Evolutionary conservation across 2,329 filamentous ascomycete species (phyloP), one percentile per base, ranked within the genome.

Genomic region (Xylaria sp.): DNA sequence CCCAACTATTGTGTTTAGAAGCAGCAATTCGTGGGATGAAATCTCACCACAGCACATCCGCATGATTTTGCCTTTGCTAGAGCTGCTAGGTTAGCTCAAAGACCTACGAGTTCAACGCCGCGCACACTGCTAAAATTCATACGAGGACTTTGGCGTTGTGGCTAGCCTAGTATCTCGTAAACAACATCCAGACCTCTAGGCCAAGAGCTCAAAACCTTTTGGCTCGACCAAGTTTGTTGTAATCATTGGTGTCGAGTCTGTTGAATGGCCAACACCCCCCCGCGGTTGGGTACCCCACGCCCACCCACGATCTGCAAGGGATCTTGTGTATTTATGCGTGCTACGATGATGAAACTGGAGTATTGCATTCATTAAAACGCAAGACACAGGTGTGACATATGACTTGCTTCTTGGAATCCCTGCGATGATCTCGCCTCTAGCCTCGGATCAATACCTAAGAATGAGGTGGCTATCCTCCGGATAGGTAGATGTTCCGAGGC

Each of bases 291-390:
- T 34, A 34, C 29, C 16, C 29, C 29, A 13, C 29, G 29, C 29
- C 29, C 11, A 34, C 29, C 29, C 16, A 11, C 11, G 29, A 34
- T 13, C 11, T 34, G 29, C 29, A 34, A 13, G 11, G 4, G 29
- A 34, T 34, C 29, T 34, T 7, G 29, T 7, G 29, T 34, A 34
- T 7, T 34, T 13, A 34, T 34, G 43, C 38, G 42, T 34, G 43
- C 38, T 20, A 46, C 38, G 17, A 40, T 17, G 48, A 51, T 51
- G 48, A 51, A 51, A 51, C 48, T 16, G 37, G 20, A 41, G 42
- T 51, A 43, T 51, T 39, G 46, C 48, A 41, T 22, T 17, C 29
- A n/a, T 40, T 26, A 17, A 24, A 20, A n/a, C 19, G 41, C 21
- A 9, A 44, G 29, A 34, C 29, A 3, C 16, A 13, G 29, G 8